These are phyloP conservation scores for Vickermania ingenoplastis DNA, from an alignment of 208 protist species.

Conservation along the genomic window DNA sequence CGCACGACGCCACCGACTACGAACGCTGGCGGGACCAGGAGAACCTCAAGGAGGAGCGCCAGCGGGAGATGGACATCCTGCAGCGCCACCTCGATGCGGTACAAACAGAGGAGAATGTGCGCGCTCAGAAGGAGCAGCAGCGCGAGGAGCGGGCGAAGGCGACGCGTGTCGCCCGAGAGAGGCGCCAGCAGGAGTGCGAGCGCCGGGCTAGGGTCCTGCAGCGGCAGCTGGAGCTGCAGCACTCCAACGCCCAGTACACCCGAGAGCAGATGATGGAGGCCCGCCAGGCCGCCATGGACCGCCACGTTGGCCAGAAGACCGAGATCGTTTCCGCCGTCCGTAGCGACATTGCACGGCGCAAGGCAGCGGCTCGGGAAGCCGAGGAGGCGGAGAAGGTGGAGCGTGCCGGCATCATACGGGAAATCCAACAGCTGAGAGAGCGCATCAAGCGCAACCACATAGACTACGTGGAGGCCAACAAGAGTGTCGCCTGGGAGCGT, in stretches of 20 bases:
- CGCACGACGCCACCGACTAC: conserved; percentile 32
- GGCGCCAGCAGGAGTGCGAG: background rate
- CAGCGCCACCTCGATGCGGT: conserved; percentile 1
- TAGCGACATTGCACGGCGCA: background rate
- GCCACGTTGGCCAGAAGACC: background rate
- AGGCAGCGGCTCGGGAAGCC: background rate
- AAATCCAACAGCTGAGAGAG: background rate
- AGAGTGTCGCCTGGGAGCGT: background rate
- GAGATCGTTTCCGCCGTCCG: background rate
- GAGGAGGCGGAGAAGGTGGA: background rate
- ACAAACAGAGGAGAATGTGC: conserved; percentile 5
- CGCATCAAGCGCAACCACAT: background rate
- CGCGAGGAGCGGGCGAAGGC: background rate
- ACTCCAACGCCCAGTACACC: background rate
- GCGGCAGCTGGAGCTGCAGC: background rate
- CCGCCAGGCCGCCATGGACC: background rate
- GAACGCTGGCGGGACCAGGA: conserved; percentile 33
- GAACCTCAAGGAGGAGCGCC: background rate
- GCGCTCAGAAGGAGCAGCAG: background rate
- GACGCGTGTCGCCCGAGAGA: background rate
- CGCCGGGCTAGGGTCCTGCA: background rate
- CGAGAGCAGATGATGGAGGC: background rate
- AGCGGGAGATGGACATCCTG: conserved; percentile 5
- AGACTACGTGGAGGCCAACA: background rate
- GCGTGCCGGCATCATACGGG: background rate